These are phyloP conservation scores for Chytridium lagenaria DNA, from an alignment of 371 early-diverging fungal species.

Conservation along the genomic window DNA sequence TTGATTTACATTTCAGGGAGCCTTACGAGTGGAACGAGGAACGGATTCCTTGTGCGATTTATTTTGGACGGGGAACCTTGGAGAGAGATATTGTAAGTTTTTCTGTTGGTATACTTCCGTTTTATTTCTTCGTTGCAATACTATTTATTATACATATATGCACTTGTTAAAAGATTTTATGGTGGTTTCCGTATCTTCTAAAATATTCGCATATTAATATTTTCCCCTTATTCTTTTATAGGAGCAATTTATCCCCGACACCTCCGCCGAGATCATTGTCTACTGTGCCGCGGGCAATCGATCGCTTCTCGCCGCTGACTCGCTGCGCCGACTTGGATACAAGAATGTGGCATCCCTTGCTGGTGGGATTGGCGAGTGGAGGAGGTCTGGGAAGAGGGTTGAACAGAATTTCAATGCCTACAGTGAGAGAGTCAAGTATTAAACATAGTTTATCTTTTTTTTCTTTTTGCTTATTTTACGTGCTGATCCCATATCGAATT, in stretches of 20 bases:
- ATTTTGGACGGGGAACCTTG: conserved; percentile 42
- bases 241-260: conserved; percentile 49
- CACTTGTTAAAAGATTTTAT: neutral
- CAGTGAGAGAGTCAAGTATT: neutral
- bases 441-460: neutral
- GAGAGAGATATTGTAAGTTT: conserved; percentile 43
- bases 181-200: neutral
- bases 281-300: conserved; percentile 68
- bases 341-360: conserved; percentile 48
- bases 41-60: conserved; percentile 41
- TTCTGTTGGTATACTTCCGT: neutral
- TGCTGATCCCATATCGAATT: neutral
- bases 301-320: conserved; percentile 64
- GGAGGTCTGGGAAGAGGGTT: neutral
- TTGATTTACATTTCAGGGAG: conserved; percentile 30
- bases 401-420: neutral
- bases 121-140: neutral
- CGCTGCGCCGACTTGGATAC: conserved; percentile 64
- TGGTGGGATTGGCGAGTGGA: conserved; percentile 51
- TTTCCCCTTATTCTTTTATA: conserved; percentile 7
- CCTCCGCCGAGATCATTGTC: conserved; percentile 54
- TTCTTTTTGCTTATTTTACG: neutral
- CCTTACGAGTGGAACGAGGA: conserved; percentile 53
- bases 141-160: neutral
- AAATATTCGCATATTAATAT: neutral